Conservation (phyloP, 345 rosid genomes). For the Erysimum cheiranthoides region DNA sequence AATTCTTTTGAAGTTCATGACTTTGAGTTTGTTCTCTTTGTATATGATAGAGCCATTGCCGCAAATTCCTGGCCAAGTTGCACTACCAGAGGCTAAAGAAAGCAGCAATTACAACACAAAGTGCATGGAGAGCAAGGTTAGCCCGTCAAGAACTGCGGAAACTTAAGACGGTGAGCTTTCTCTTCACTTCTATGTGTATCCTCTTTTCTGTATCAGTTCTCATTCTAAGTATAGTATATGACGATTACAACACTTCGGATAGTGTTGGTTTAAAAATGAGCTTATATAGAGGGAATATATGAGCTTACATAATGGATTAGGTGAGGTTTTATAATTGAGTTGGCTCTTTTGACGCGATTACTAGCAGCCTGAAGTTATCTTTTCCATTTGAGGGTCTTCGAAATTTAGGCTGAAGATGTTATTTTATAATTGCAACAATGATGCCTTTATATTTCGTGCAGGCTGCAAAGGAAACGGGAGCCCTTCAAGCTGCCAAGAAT, state of each 20-base stretch:
- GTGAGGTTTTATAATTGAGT: conserved; percentile 2
- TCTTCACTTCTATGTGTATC: conserved; percentile 35
- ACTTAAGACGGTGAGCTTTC: conserved; percentile 81
- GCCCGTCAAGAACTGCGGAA: conserved; percentile 84
- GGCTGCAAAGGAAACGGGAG: conserved; percentile 98
- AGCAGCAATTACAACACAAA: conserved; percentile 79
- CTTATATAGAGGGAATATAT: conserved; percentile 7
- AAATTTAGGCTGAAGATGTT: conserved; percentile 26
- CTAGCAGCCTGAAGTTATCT: conserved; percentile 23
- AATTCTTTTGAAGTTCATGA: conserved; percentile 19
- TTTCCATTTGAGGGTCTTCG: conserved; percentile 14
- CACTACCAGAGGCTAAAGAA: conserved; percentile 67
- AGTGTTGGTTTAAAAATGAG: conserved; percentile 18
- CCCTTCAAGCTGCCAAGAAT: conserved; percentile 93
- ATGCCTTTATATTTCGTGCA: conserved; percentile 45
- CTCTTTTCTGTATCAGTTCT: conserved; percentile 10
- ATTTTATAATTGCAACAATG: conserved; percentile 1
- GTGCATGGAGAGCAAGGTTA: conserved; percentile 91
- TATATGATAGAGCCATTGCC: conserved; percentile 77
- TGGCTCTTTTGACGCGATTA: conserved; percentile 12
- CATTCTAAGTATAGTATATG: conserved; percentile 18
- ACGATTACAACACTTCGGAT: background rate
- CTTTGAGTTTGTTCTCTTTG: conserved; percentile 33
- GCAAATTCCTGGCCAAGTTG: conserved; percentile 70
- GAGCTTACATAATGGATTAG: conserved; percentile 4